Base-by-base conservation (phyloP, 2,329 filamentous ascomycete genomes). In the Stromatinia cepivora region DNA sequence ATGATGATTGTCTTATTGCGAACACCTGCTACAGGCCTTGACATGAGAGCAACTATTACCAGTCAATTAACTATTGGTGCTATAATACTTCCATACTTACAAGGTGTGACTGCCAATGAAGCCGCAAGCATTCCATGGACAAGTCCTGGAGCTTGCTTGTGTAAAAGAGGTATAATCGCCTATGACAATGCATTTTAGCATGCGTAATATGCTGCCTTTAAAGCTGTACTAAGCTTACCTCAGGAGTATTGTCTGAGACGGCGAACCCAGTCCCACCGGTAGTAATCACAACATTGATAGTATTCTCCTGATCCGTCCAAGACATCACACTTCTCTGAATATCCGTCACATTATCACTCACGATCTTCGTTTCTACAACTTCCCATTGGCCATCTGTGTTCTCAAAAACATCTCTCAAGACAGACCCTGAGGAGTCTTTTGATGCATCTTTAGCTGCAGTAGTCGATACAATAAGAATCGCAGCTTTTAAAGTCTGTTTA, bases 231-330 rank as follows among this genome's bases (percentile, higher is more conserved):
- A 42, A 42, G 39, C 39, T 73, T 79, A 94, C 92, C 85, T 98
- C 95, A 3, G 95, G 95, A 0, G 95, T 99, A 54, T 86, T 84
- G 81, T 99, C 95, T 68, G 90, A 87, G 15, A 88, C 84, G 10
- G 95, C 91, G 80, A 99, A 99, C 0, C 95, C 95, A 1, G 95
- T 99, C 2, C 95, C 95, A 31, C 95, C 95, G 9, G 93, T 97
- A 0, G 93, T 94, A 59, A 97, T 80, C 70, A 99, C 87, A 70
- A 98, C 81, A 79, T 97, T 94, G 63, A 90, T 79, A 5, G 83
- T 79, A 61, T 84, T 84, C 7, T 85, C 79, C 15, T 84, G 81
- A 79, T 97, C 93, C 0, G 91, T 84, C 92, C 92, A 97, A 15
- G 82, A 77, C 71, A 83, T 87, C 64, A 99, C 85, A 64, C 88